These are phyloP conservation scores for Diaporthe sp. DNA, from an alignment of 2,329 filamentous ascomycete species.

Conservation along the genomic window DNA sequence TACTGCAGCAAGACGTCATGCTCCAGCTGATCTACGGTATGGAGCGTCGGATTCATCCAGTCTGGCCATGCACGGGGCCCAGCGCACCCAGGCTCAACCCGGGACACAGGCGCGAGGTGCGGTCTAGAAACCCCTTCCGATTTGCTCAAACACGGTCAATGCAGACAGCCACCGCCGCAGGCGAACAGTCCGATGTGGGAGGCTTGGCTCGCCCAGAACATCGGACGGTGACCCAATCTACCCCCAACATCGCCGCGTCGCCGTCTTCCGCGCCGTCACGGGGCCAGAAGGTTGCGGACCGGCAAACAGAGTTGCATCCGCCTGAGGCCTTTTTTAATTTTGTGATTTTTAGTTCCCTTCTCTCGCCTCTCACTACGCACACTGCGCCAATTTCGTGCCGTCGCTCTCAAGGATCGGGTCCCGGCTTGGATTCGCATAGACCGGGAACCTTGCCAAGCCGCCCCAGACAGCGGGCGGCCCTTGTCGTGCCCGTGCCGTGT, in stretches of 20 bases:
- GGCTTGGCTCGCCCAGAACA: slow-evolving; percentile 21
- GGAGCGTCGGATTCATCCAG: slow-evolving; percentile 21
- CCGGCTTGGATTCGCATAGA: slow-evolving; percentile 24
- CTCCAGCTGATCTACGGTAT: slow-evolving; percentile 12
- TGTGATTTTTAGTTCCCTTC: too few species aligned
- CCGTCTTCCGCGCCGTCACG: not conserved
- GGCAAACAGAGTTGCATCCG: slow-evolving; percentile 11
- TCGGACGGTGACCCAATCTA: slow-evolving; percentile 23
- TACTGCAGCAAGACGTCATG: slow-evolving; percentile 10
- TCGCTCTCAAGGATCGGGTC: not conserved
- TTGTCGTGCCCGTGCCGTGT: slow-evolving; percentile 33
- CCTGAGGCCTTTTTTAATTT: not conserved
- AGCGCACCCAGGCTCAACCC: slow-evolving; percentile 14
- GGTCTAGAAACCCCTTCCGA: slow-evolving; percentile 4
- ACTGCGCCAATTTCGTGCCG: not conserved
- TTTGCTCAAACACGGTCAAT: slow-evolving; percentile 31
- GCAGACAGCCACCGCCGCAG: slow-evolving; percentile 25
- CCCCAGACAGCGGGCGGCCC: slow-evolving; percentile 24
- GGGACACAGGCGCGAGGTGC: not conserved
- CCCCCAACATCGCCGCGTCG: slow-evolving; percentile 7
- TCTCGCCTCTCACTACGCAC: too few species aligned
- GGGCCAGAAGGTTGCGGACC: slow-evolving; percentile 17
- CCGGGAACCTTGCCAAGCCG: slow-evolving; percentile 29
- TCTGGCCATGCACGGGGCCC: slow-evolving; percentile 10
- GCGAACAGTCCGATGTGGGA: slow-evolving; percentile 9